phyloP scores from a whole-genome alignment of 352 stramenopile species.

The Phytophthora fragariaefolia region DNA sequence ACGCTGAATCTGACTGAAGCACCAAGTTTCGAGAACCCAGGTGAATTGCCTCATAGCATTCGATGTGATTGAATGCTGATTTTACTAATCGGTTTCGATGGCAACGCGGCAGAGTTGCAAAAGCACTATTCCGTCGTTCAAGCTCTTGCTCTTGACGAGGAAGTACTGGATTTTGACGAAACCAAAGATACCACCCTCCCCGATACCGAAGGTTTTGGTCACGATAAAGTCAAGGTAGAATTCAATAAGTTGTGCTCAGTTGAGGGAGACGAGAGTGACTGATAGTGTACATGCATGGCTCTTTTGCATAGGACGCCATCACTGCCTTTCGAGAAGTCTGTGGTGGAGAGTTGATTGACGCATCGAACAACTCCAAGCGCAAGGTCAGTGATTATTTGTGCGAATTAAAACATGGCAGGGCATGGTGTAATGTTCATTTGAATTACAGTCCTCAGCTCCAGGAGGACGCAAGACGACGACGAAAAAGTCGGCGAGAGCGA shows the following conservation, averaged over 20 bases:
- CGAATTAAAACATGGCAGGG: no score
- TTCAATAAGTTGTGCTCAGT: neutral
- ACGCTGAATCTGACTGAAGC: constrained; percentile 75
- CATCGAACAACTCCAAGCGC: constrained; percentile 53
- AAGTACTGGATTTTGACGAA: constrained; percentile 80
- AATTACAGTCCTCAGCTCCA: constrained; percentile 33
- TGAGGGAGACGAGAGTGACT: neutral
- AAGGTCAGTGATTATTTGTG: no score
- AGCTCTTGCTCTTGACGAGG: constrained; percentile 75
- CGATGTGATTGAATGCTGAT: neutral
- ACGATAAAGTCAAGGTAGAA: constrained; percentile 71
- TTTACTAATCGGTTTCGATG: neutral
- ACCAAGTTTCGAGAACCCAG: constrained; percentile 86
- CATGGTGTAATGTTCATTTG: neutral
- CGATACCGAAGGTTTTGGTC: constrained; percentile 71
- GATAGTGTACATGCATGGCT: neutral
- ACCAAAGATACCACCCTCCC: constrained; percentile 78
- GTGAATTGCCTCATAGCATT: constrained; percentile 26
- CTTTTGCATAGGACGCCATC: constrained; percentile 49
- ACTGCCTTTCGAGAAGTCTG: constrained; percentile 51
- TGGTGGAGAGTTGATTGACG: constrained; percentile 58
- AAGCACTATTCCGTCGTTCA: constrained; percentile 87
- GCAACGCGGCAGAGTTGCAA: constrained; percentile 63
- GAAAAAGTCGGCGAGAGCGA: constrained; percentile 53
- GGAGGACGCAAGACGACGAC: constrained; percentile 30